Base-by-base conservation (phyloP, 306 rosid species). In the Cucumis melo region DNA sequence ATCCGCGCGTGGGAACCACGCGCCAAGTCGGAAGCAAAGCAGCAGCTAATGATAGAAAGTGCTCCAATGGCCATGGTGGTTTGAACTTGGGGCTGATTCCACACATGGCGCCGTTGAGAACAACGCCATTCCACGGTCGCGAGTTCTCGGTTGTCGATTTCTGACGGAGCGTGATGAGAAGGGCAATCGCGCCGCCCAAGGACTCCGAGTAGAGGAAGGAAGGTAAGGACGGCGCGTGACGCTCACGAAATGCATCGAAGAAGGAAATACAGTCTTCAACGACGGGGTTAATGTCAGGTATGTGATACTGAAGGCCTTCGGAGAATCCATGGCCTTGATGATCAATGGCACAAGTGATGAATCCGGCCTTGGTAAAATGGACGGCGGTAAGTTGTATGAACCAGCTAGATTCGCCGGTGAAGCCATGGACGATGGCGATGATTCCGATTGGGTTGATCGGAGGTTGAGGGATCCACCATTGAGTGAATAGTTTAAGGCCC, bases 241-340 rank as follows among this genome's bases (percentile, higher is more conserved):
- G 89, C 0, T 85, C 82, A 0, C 96, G 92, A 83, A 94, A 94
- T 4, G 82, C 24, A 17, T 84, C 74, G 82, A 94, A 94, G 92
- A 92, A 89, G 24, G 85, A 1, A 73, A 89, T 60, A 78, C 99
- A 94, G 84, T 94, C 96, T 57, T 90, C 96, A 56, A 92, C 93
- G 75, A 94, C 93, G 23, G 92, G 96, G 77, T 89, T 90, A 80
- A 94, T 65, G 82, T 94, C 99, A 14, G 97, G 97, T 72, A 94
- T 89, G 79, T 94, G 97, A n/a, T 86, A 76, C 16, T 9, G 1
- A 81, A 94, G 96, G 80, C 99, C 97, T 6, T 94, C 97, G 81
- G 99, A 94, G 91, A 92, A 89, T 44, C 99, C 99, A 77, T 94
- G 99, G 62, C 99, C 99, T 50, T 94, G 97, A 84, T 94, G 97